These are phyloP conservation scores for Staphylotrichum longicolle DNA, from an alignment of 495 filamentous ascomycete genomes.

Conservation along the genomic window DNA sequence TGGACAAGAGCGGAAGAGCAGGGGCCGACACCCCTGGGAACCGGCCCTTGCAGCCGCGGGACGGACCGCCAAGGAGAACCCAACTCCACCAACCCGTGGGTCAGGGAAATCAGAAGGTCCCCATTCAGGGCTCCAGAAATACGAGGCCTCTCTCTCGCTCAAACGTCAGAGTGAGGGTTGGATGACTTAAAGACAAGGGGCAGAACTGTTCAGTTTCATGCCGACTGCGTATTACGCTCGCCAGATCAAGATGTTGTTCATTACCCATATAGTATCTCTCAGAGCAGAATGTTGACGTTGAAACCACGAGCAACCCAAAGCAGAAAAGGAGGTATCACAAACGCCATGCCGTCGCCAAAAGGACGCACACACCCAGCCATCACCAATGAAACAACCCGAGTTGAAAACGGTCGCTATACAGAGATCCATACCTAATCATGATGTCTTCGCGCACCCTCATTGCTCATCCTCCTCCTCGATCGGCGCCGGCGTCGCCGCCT, in stretches of 20 bases:
- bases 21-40: no score
- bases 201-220: no score
- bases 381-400: not conserved
- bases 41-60: no score
- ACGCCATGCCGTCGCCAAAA: slow-evolving; percentile 8
- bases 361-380: not conserved
- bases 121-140: no score
- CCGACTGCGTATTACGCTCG: no score
- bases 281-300: not conserved
- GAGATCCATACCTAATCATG: not conserved
- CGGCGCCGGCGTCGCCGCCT: slow-evolving; percentile 76
- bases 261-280: no score
- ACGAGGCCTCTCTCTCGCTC: no score
- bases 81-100: not conserved
- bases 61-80: no score
- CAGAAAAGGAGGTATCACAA: not conserved
- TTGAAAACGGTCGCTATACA: slow-evolving; percentile 7
- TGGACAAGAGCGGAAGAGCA: no score
- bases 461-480: slow-evolving; percentile 70
- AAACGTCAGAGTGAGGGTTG: no score
- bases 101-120: not conserved
- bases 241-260: no score
- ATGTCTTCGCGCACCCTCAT: slow-evolving; percentile 4
- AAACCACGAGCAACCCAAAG: not conserved
- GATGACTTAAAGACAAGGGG: no score